Base-by-base conservation (phyloP, 2,329 filamentous ascomycete genomes). In the Aspergillus calidoustus region DNA sequence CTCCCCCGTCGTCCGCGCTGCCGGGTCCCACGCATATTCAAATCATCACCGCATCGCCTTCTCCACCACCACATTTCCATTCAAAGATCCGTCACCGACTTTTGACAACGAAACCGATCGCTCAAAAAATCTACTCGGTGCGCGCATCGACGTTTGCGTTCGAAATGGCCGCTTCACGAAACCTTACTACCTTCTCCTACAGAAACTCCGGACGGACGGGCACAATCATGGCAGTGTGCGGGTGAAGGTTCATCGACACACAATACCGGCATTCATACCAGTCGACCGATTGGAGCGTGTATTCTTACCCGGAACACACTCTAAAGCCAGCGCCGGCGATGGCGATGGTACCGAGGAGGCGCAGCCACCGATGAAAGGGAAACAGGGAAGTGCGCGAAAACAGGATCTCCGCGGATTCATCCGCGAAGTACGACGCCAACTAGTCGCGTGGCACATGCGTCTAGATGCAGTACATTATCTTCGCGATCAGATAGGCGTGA, bases 1-100 rank as follows among this genome's bases (percentile, higher is more conserved):
- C n/a, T 74, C 74, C 8, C 73, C 76, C 1, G 68, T 79, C 3
- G 66, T 76, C 22, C 62, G 66, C 30, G 64, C 71, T 31, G 70
- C 74, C 43, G 70, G 64, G 19, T 70, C 69, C 46, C 77, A 80
- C 63, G 63, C 71, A 34, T 63, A 74, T 57, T 68, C 71, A 4
- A 81, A 81, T 58, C 72, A 79, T 65, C 72, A 81, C 68, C 78
- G 79, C 38, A 72, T 82, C 51, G 77, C 77, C 3, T 80, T 80
- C 67, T 78, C 79, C 6, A 72, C 77, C 11, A 82, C 80, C 1
- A 71, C 78, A 3, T 82, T 82, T 60, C 79, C 79, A 4, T 82
- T 81, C 66, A 75, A 72, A 54, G 80, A 82, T 55, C 80, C 80
- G 3, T 76, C 76, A 0, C 76, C 79, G 2, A 70, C 68, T 23